Conservation (phyloP, 2,329 filamentous ascomycete genomes). For the Fusarium globosum region DNA sequence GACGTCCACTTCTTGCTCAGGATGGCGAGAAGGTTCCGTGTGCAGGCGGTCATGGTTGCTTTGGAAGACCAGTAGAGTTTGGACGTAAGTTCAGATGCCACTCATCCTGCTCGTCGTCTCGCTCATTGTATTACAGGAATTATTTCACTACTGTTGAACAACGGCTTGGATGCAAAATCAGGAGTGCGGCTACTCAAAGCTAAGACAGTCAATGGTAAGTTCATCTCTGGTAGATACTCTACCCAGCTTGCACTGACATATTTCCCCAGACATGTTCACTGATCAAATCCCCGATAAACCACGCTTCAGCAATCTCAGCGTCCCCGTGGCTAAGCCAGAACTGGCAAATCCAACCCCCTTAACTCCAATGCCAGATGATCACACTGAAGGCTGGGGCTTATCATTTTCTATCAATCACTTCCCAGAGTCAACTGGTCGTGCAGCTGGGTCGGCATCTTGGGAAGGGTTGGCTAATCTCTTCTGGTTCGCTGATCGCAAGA, state of each 20-base stretch:
- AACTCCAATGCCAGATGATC: background rate
- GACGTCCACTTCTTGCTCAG: rapidly evolving
- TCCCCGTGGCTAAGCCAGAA: background rate
- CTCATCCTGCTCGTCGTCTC: rapidly evolving
- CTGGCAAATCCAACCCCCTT: background rate
- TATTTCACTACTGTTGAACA: rapidly evolving
- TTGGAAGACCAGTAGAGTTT: background rate
- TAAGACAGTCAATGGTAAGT: background rate
- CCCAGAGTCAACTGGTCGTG: background rate
- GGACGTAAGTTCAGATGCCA: rapidly evolving
- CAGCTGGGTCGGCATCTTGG: background rate
- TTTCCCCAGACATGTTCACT: background rate
- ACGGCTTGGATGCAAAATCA: background rate
- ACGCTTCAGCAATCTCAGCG: background rate
- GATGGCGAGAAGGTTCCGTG: background rate
- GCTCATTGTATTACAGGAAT: background rate
- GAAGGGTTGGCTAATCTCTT: background rate
- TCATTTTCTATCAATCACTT: background rate
- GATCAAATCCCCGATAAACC: background rate
- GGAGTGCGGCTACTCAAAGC: background rate
- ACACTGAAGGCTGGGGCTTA: background rate
- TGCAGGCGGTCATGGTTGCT: background rate
- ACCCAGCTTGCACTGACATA: background rate
- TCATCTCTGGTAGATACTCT: background rate
- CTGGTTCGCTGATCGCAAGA: background rate